These are phyloP conservation scores for Saccharomyces jurei DNA, from an alignment of 805 yeast genomes.

Conservation along the genomic window DNA sequence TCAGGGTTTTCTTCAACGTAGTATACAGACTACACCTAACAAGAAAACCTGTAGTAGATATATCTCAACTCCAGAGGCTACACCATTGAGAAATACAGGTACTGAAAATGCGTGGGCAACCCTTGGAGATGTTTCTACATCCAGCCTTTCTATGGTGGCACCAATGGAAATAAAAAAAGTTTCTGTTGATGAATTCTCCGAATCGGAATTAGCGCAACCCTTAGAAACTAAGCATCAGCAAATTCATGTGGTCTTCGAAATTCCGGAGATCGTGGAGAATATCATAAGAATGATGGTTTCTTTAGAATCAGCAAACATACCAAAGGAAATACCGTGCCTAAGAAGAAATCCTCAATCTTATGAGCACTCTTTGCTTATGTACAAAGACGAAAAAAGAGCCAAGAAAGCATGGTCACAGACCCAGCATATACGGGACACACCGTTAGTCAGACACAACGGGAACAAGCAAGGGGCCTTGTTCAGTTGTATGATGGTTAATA, in stretches of 20 bases:
- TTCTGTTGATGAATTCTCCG: conserved; percentile 6
- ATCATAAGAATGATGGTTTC: conserved; percentile 39
- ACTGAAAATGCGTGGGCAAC: conserved; percentile 2
- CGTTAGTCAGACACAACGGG: neutral
- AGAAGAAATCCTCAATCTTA: conserved; percentile 63
- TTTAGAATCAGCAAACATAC: conserved; percentile 41
- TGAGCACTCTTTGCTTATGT: conserved; percentile 60
- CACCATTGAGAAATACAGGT: conserved; percentile 1
- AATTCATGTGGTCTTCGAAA: conserved; percentile 46
- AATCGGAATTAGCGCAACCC: conserved; percentile 2
- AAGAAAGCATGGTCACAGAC: conserved; percentile 34
- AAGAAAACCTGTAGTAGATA: neutral
- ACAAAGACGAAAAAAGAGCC: conserved; percentile 47
- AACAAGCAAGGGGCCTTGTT: conserved; percentile 32
- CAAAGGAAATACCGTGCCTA: conserved; percentile 45
- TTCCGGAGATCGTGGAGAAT: conserved; percentile 68
- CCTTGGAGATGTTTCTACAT: conserved; percentile 5
- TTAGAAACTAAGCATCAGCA: neutral
- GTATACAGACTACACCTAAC: neutral
- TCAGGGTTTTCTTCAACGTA: neutral
- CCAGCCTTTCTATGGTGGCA: conserved; percentile 5
- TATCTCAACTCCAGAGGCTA: conserved; percentile 1
- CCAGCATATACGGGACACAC: neutral
- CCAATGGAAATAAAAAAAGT: neutral
- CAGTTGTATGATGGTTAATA: conserved; percentile 63